Conservation (phyloP, 495 filamentous ascomycete species). For the Pyrenopolyporus hunteri region DNA sequence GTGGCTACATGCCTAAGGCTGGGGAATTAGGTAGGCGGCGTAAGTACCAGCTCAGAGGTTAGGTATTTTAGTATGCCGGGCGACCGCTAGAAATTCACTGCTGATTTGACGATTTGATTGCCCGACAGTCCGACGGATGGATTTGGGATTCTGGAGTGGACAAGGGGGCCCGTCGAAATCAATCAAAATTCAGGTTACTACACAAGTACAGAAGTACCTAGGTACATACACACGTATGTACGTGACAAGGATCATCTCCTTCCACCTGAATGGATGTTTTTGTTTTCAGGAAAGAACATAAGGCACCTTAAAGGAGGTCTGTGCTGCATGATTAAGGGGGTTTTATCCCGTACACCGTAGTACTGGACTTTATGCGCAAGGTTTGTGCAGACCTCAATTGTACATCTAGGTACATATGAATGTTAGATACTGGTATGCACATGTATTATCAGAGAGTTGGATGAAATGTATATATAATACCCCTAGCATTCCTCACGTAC, state of each 20-base stretch:
- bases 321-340: constrained; percentile 33
- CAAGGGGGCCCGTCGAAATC: not conserved
- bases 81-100: constrained; percentile 9
- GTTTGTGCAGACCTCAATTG: not conserved
- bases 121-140: constrained; percentile 28
- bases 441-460: too few species aligned
- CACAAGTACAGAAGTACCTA: too few species aligned
- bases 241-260: constrained; percentile 12
- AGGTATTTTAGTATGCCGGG: constrained; percentile 1
- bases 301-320: constrained; percentile 1
- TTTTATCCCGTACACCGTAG: constrained; percentile 1
- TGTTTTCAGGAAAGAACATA: not conserved
- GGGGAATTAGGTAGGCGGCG: constrained; percentile 6
- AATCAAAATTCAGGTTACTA: constrained; percentile 1
- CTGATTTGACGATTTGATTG: constrained; percentile 14
- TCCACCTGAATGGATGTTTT: too few species aligned
- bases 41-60: not conserved
- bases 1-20: constrained; percentile 30
- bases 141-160: constrained; percentile 12
- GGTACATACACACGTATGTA: not conserved
- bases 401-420: not conserved
- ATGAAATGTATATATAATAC: not conserved
- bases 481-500: not conserved
- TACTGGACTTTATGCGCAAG: not conserved
- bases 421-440: too few species aligned